Percentiles rank a stretch among this genome's conserved stretches.
Evolutionary conservation across 768 basidiomycete genomes (phyloP).

Genomic region (Leccinum olivaceopallidum): DNA sequence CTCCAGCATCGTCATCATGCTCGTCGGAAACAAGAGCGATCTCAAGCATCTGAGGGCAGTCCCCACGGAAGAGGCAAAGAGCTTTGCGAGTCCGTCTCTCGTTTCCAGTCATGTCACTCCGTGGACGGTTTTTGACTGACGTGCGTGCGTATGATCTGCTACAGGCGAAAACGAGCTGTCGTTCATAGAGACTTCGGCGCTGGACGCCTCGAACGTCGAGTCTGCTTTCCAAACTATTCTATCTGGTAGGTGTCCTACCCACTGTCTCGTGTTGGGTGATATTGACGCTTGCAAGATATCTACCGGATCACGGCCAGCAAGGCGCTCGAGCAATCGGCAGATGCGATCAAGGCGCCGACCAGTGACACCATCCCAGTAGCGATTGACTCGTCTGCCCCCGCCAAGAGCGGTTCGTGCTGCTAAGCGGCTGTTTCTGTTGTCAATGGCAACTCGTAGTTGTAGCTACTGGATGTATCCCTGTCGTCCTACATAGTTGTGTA

Average conservation of each 20-base stretch:
- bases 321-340: slow-evolving; percentile 80
- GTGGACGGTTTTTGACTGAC: slow-evolving; percentile 4
- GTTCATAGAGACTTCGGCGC: slow-evolving; percentile 98
- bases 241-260: slow-evolving; percentile 56
- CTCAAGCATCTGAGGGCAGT: slow-evolving; percentile 97
- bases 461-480: background rate
- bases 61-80: slow-evolving; percentile 95
- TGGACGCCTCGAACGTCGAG: slow-evolving; percentile 99
- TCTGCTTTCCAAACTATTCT: slow-evolving; percentile 96
- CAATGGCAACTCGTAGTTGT: slow-evolving; percentile 6
- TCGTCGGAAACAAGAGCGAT: slow-evolving; percentile 98
- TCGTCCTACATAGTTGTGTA: slow-evolving; percentile 23
- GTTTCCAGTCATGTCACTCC: background rate
- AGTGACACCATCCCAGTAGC: slow-evolving; percentile 87
- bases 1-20: slow-evolving; percentile 93
- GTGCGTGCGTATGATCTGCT: background rate
- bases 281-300: slow-evolving; percentile 62
- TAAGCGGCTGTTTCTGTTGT: slow-evolving; percentile 29
- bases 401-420: slow-evolving; percentile 65
- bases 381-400: slow-evolving; percentile 54
- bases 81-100: slow-evolving; percentile 71
- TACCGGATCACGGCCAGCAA: slow-evolving; percentile 98
- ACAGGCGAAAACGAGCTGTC: slow-evolving; percentile 88
- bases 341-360: slow-evolving; percentile 75
- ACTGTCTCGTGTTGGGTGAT: background rate